Evolutionary conservation across 805 yeast genomes (phyloP).

Genomic region (Lachancea mirantina): DNA sequence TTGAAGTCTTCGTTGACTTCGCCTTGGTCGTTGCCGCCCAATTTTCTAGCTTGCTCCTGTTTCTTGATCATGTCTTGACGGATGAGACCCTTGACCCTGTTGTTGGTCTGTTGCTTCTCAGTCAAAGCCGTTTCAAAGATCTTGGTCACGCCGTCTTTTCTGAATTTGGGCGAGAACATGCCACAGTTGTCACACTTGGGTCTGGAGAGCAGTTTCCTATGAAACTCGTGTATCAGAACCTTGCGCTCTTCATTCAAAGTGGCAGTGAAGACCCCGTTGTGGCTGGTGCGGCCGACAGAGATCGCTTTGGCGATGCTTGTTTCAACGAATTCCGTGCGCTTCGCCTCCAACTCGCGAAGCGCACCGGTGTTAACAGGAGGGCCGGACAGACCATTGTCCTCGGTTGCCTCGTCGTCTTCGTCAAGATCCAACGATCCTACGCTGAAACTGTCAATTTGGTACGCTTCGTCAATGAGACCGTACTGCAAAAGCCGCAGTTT

Average conservation of each 20-base stretch:
- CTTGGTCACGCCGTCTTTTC: slow-evolving; percentile 92
- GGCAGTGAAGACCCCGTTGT: slow-evolving; percentile 69
- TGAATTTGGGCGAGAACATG: slow-evolving; percentile 86
- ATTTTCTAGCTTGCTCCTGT: slow-evolving; percentile 24
- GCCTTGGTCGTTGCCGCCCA: slow-evolving; percentile 22
- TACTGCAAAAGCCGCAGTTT: slow-evolving; percentile 77
- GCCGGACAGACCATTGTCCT: slow-evolving; percentile 36
- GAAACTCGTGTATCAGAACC: slow-evolving; percentile 60
- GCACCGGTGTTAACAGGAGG: slow-evolving; percentile 33
- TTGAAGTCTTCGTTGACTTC: slow-evolving; percentile 30
- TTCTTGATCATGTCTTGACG: slow-evolving; percentile 64
- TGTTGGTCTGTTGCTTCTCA: slow-evolving; percentile 75
- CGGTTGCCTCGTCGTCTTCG: slow-evolving; percentile 39
- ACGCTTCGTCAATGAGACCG: slow-evolving; percentile 76
- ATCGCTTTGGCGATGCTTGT: slow-evolving; percentile 66
- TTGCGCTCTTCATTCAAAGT: slow-evolving; percentile 86
- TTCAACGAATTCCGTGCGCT: slow-evolving; percentile 65
- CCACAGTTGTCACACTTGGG: slow-evolving; percentile 94
- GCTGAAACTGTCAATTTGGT: slow-evolving; percentile 59
- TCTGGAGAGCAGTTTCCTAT: slow-evolving; percentile 63
- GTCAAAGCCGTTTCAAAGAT: slow-evolving; percentile 80
- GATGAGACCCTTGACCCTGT: slow-evolving; percentile 70
- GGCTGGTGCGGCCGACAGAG: slow-evolving; percentile 64
- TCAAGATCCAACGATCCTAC: slow-evolving; percentile 28
- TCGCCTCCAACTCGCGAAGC: slow-evolving; percentile 43